Percentiles rank a stretch among this genome's conserved stretches.
Evolutionary conservation across 352 stramenopile species (phyloP).

Genomic region (Phytophthora aleatoria): DNA sequence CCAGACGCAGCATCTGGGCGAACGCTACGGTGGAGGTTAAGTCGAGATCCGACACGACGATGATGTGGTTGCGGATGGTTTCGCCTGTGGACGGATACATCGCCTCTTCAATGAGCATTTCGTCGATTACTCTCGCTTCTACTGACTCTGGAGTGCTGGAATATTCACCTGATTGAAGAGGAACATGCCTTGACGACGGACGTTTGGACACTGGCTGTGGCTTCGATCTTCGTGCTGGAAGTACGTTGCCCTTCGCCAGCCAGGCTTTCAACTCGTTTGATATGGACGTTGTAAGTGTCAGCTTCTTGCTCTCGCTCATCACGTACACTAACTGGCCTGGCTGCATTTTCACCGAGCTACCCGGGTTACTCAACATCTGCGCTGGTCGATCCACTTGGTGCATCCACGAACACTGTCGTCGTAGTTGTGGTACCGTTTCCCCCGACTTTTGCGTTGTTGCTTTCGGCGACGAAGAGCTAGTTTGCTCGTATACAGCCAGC

Average conservation of each 20-base stretch:
- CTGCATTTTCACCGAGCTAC: constrained; percentile 45
- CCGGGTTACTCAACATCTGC: constrained; percentile 59
- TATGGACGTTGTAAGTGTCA: constrained; percentile 53
- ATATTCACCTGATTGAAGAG: background rate
- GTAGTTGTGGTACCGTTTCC: constrained; percentile 17
- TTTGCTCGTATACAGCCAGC: constrained; percentile 48
- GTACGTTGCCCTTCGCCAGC: constrained; percentile 43
- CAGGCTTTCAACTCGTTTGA: constrained; percentile 47
- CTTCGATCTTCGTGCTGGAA: constrained; percentile 33
- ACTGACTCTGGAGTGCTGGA: constrained; percentile 2
- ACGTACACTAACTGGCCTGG: constrained; percentile 65
- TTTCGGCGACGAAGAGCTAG: background rate
- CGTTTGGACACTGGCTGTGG: constrained; percentile 4
- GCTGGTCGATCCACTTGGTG: constrained; percentile 20
- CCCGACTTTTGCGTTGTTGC: background rate
- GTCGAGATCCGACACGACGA: constrained; percentile 66
- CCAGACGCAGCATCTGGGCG: constrained; percentile 52
- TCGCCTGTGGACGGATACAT: constrained; percentile 25
- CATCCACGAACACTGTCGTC: constrained; percentile 22
- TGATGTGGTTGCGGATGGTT: constrained; percentile 55
- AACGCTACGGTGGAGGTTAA: constrained; percentile 50
- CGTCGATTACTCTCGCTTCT: constrained; percentile 13
- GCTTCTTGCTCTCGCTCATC: constrained; percentile 68
- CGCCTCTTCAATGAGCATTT: constrained; percentile 48
- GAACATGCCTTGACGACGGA: constrained; percentile 4